Conservation (phyloP, 1,284 basidiomycete genomes). For the Cutaneotrichosporon spelunceum region DNA sequence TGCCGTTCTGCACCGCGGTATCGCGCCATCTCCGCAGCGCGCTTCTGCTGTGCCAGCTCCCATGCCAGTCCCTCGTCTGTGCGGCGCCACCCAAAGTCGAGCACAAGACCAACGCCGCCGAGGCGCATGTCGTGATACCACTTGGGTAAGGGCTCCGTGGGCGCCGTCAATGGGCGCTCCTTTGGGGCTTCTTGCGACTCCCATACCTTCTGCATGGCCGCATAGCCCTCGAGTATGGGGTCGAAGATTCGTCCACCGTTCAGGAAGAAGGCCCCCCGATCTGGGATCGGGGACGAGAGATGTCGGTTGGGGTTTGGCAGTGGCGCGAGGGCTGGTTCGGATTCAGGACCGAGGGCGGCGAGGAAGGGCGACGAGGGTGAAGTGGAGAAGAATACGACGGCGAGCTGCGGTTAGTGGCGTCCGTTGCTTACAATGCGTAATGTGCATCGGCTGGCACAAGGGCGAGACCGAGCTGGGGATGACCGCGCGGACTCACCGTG, state of each 20-base stretch:
- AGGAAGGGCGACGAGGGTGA: conserved; percentile 45
- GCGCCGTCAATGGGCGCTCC: not conserved
- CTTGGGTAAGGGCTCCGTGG: conserved; percentile 21
- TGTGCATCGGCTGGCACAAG: too few relatives aligned
- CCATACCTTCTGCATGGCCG: conserved; percentile 24
- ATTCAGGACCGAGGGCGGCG: conserved; percentile 15
- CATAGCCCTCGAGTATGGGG: conserved; percentile 36
- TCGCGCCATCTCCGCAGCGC: conserved; percentile 1
- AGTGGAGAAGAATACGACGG: conserved; percentile 39
- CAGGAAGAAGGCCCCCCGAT: conserved; percentile 33
- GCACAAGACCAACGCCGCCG: conserved; percentile 37
- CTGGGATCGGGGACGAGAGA: conserved; percentile 24
- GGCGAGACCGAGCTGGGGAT: too few relatives aligned
- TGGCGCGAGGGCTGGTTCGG: conserved; percentile 1
- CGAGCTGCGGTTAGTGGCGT: conserved; percentile 25
- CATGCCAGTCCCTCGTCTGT: conserved; percentile 39
- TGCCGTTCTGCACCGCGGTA: conserved; percentile 6
- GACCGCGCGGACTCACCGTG: conserved; percentile 29
- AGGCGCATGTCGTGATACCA: conserved; percentile 38
- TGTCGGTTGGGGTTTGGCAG: conserved; percentile 7
- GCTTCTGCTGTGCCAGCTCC: conserved; percentile 33
- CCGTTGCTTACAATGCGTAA: too few relatives aligned
- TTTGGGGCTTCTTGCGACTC: not conserved
- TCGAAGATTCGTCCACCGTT: conserved; percentile 38
- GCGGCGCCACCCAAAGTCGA: conserved; percentile 40